A percentile compares a stretch with the other conserved stretches of the same genome.
Evolutionary conservation across 2,329 filamentous ascomycete species (phyloP).

Genomic region (Beauveria brongniartii): DNA sequence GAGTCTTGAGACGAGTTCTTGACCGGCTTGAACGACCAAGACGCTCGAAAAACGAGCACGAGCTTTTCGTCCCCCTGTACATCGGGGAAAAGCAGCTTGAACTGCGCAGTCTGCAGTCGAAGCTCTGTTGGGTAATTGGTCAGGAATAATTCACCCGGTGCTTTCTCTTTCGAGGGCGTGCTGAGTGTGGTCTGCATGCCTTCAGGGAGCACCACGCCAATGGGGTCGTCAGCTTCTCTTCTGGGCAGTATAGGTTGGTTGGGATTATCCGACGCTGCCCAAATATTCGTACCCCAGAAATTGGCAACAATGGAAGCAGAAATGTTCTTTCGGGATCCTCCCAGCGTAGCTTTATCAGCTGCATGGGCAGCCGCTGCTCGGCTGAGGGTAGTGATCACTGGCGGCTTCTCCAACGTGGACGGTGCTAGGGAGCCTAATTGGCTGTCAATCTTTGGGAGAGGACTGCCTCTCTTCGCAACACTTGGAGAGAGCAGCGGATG

Average conservation of each 20-base stretch:
- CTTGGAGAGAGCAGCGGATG: constrained; percentile 23
- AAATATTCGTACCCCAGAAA: constrained; percentile 84
- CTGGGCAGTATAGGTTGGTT: constrained; percentile 24
- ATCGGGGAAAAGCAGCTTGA: constrained; percentile 80
- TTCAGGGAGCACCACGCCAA: constrained; percentile 32
- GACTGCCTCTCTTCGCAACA: constrained; percentile 20
- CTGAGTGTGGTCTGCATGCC: constrained; percentile 23
- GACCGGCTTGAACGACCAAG: constrained; percentile 57
- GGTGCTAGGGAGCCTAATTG: constrained; percentile 65
- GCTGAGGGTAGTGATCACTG: constrained; percentile 77
- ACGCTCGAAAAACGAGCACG: constrained; percentile 85
- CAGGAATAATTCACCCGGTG: constrained; percentile 51
- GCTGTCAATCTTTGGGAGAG: constrained; percentile 35
- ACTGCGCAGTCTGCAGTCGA: constrained; percentile 83
- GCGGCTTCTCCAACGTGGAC: constrained; percentile 72
- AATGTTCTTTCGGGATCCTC: constrained; percentile 61
- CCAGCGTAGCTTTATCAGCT: constrained; percentile 61
- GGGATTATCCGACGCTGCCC: constrained; percentile 36
- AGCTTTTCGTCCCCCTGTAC: constrained; percentile 71
- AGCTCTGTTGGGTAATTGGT: constrained; percentile 73
- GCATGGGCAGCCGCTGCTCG: constrained; percentile 75
- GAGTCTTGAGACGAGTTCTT: constrained; percentile 32
- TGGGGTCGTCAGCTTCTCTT: constrained; percentile 30
- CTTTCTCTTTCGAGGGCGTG: constrained; percentile 23
- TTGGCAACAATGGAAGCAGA: constrained; percentile 86